Evolutionary conservation across 306 rosid species (phyloP).

Genomic region (Cucumis cinereus): DNA sequence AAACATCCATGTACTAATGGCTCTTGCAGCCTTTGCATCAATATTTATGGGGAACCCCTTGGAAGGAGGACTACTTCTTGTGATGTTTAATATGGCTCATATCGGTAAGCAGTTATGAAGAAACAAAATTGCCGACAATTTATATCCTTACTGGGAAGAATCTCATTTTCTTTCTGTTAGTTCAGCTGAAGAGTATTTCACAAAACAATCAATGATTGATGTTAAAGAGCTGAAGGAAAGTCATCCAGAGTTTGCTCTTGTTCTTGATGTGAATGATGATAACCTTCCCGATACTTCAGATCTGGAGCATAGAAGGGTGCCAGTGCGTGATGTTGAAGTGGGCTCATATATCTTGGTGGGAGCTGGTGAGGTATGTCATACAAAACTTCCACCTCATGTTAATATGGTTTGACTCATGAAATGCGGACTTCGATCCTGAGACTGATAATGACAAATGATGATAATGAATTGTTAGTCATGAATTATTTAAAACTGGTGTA

Average conservation of each 20-base stretch:
- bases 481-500: not conserved
- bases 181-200: conserved; percentile 94
- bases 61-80: conserved; percentile 97
- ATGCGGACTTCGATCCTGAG: not conserved
- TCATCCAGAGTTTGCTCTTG: conserved; percentile 85
- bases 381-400: conserved; percentile 2
- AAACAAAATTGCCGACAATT: not conserved
- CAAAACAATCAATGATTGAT: conserved; percentile 78
- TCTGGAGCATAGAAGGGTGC: conserved; percentile 74
- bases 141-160: conserved; percentile 6
- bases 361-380: conserved; percentile 76
- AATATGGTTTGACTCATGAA: conserved; percentile 1
- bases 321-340: conserved; percentile 63
- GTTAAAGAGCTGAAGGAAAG: conserved; percentile 89
- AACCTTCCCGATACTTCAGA: conserved; percentile 72
- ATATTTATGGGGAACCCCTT: conserved; percentile 81
- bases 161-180: conserved; percentile 16
- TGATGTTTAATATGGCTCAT: conserved; percentile 93
- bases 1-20: conserved; percentile 90
- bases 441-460: not conserved
- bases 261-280: conserved; percentile 54
- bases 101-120: conserved; percentile 45
- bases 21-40: conserved; percentile 92
- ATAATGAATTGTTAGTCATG: not conserved
- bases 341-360: conserved; percentile 81